A percentile compares a stretch with the other conserved stretches of the same genome.
These are phyloP conservation scores for Aspergillus pseudotamarii DNA, from an alignment of 2,329 filamentous ascomycete species.

Conservation along the genomic window DNA sequence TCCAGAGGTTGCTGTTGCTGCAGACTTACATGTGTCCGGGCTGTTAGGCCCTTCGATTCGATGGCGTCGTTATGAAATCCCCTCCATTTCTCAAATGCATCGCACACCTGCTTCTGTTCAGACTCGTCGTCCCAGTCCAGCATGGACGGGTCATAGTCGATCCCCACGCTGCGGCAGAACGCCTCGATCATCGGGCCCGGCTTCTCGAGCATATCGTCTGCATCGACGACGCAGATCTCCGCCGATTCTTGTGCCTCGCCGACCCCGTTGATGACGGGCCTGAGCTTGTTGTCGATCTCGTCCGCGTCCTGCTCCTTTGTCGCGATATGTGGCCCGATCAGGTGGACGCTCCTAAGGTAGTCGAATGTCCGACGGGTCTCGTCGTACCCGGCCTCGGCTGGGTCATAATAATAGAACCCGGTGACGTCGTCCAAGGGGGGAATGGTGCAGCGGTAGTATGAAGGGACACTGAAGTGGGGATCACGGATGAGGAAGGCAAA, in stretches of 20 bases:
- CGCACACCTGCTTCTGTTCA: slow-evolving; percentile 67
- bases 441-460: slow-evolving; percentile 91
- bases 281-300: slow-evolving; percentile 30
- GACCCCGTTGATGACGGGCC: slow-evolving; percentile 27
- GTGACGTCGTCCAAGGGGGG: slow-evolving; percentile 82
- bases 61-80: slow-evolving; percentile 97
- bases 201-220: slow-evolving; percentile 88
- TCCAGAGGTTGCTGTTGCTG: neutral
- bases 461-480: slow-evolving; percentile 87
- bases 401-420: slow-evolving; percentile 84
- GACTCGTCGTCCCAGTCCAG: slow-evolving; percentile 79
- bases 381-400: slow-evolving; percentile 84
- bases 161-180: slow-evolving; percentile 79
- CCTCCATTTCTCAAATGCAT: slow-evolving; percentile 92
- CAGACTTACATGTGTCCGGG: slow-evolving; percentile 50
- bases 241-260: slow-evolving; percentile 38
- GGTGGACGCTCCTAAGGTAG: slow-evolving; percentile 69
- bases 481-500: slow-evolving; percentile 97
- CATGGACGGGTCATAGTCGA: slow-evolving; percentile 77
- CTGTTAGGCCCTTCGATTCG: slow-evolving; percentile 73
- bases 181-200: slow-evolving; percentile 74
- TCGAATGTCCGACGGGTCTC: slow-evolving; percentile 88
- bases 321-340: slow-evolving; percentile 71
- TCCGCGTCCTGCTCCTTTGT: slow-evolving; percentile 40
- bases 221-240: slow-evolving; percentile 84